These are phyloP conservation scores for Fraxinus velutina DNA, from an alignment of 305 asterid genomes.

Conservation along the genomic window DNA sequence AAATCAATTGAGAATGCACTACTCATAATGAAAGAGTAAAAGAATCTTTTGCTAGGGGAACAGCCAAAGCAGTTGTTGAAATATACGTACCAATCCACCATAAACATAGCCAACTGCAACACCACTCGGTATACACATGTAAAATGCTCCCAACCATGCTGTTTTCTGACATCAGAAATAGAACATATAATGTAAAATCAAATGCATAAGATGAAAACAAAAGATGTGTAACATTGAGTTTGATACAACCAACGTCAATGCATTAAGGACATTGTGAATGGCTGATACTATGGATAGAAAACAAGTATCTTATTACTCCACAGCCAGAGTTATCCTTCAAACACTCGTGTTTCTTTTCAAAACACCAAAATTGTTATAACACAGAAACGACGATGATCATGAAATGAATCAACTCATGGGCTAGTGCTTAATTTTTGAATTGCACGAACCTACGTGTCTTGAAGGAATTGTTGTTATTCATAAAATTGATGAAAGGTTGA, in stretches of 20 bases:
- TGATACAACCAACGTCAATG: not conserved
- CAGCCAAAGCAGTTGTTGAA: slow-evolving; percentile 9
- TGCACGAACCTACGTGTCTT: slow-evolving; percentile 6
- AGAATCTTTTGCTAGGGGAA: not conserved
- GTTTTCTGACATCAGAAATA: slow-evolving; percentile 51
- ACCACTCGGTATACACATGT: slow-evolving; percentile 94
- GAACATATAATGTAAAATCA: slow-evolving; percentile 13
- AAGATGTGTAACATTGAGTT: not conserved
- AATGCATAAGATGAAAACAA: slow-evolving; percentile 10
- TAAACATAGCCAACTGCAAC: slow-evolving; percentile 88
- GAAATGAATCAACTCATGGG: not conserved
- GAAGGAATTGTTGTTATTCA: not conserved
- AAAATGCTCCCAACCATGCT: slow-evolving; percentile 89
- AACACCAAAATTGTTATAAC: not conserved
- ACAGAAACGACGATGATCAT: slow-evolving; percentile 6
- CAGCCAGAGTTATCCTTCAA: not conserved
- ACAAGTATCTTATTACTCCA: not conserved
- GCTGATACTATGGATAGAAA: not conserved
- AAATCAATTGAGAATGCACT: not conserved
- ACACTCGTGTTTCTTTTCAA: not conserved
- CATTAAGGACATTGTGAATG: not conserved
- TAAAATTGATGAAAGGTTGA: not conserved
- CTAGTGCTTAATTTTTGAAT: slow-evolving; percentile 16
- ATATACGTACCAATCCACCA: slow-evolving; percentile 78
- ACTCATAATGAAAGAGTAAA: not conserved